A percentile compares a stretch with the other conserved stretches of the same genome.
Evolutionary conservation across 495 filamentous ascomycete genomes (phyloP).

Genomic region (Echria macrotheca): DNA sequence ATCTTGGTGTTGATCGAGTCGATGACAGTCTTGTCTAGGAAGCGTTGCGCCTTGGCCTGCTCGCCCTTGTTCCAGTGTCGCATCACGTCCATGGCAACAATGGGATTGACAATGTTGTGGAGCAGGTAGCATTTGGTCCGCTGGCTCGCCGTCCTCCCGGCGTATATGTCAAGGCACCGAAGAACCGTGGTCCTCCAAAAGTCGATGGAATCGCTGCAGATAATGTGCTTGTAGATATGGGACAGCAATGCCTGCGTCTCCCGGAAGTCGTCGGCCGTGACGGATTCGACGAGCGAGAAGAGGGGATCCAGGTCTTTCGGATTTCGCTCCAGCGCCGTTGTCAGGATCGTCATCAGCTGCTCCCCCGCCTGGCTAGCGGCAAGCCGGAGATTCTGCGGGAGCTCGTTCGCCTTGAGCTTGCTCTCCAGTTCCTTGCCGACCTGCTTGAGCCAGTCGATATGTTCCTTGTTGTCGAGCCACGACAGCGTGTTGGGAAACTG

Average conservation of each 20-base stretch:
- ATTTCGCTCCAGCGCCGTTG: conserved; percentile 66
- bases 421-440: conserved; percentile 73
- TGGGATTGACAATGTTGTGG: conserved; percentile 88
- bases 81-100: conserved; percentile 95
- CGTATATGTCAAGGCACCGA: conserved; percentile 83
- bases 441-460: conserved; percentile 61
- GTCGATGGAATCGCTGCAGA: conserved; percentile 78
- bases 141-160: conserved; percentile 67
- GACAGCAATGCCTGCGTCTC: conserved; percentile 65
- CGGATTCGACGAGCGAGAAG: conserved; percentile 76
- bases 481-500: conserved; percentile 51
- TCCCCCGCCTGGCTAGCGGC: conserved; percentile 84
- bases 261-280: conserved; percentile 78
- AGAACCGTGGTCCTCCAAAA: conserved; percentile 81
- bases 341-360: conserved; percentile 80
- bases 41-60: conserved; percentile 55
- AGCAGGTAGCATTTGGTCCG: conserved; percentile 91
- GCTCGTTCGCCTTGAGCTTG: conserved; percentile 59
- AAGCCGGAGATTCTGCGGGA: conserved; percentile 70
- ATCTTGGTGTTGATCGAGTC: conserved; percentile 89
- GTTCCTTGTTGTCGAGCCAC: conserved; percentile 75
- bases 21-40: conserved; percentile 84
- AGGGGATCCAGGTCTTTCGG: conserved; percentile 79
- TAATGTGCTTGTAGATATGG: conserved; percentile 81
- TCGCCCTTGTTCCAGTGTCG: conserved; percentile 50